A percentile compares a stretch with the other conserved stretches of the same genome.
These are phyloP conservation scores for Pestalotiopsis sp. DNA, from an alignment of 2,329 filamentous ascomycete genomes.

Conservation along the genomic window DNA sequence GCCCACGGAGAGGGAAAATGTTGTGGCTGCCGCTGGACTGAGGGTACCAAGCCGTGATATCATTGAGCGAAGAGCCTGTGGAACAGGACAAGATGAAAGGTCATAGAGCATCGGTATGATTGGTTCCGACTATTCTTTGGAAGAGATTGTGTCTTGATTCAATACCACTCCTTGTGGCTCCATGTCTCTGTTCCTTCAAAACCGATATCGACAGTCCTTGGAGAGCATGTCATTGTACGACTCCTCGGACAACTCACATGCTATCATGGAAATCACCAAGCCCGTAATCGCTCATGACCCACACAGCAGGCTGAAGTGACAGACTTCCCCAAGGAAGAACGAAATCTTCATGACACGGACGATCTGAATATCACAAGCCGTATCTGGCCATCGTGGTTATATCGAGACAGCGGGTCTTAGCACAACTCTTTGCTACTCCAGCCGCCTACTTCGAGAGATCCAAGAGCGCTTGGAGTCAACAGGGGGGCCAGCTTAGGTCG, in stretches of 20 bases:
- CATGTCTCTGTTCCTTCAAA: background rate
- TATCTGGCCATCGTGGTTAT: too few relatives aligned
- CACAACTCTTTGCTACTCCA: background rate
- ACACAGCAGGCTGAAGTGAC: too few relatives aligned
- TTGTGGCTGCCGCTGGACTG: background rate
- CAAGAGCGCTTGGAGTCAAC: background rate
- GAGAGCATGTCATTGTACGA: background rate
- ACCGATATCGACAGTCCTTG: background rate
- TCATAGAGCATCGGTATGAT: background rate
- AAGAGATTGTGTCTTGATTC: background rate
- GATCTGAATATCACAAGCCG: too few relatives aligned
- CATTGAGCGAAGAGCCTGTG: background rate
- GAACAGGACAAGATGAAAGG: background rate
- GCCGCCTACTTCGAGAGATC: background rate
- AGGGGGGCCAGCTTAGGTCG: background rate
- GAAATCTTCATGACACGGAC: background rate
- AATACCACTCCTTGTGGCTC: background rate
- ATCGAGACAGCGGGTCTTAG: background rate
- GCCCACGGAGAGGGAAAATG: background rate
- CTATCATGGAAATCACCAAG: background rate
- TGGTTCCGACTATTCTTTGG: background rate
- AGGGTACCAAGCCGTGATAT: background rate
- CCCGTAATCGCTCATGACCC: too few relatives aligned
- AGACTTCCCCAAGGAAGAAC: too few relatives aligned
- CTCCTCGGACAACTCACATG: background rate